These are phyloP conservation scores for Coniochaeta sp. DNA, from an alignment of 2,329 filamentous ascomycete species.

Conservation along the genomic window DNA sequence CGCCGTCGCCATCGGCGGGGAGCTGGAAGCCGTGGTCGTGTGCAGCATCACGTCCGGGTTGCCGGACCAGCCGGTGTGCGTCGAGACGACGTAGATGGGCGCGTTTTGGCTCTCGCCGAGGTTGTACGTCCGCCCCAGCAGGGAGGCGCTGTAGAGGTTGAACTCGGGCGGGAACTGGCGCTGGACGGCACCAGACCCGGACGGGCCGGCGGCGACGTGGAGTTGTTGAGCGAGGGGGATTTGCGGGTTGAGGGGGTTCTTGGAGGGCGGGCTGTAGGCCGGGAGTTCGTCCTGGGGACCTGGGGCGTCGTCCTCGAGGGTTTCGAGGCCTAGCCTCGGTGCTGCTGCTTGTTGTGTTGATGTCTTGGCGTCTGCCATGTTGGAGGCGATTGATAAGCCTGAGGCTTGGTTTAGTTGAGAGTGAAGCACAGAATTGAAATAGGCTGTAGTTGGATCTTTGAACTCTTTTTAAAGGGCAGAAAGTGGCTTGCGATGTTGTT, in stretches of 20 bases:
- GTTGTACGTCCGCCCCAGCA: slow-evolving; percentile 10
- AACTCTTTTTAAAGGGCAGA: too few relatives aligned
- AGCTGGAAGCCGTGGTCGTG: slow-evolving; percentile 20
- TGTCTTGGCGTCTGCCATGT: background rate
- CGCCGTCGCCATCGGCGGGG: slow-evolving; percentile 22
- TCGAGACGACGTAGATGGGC: slow-evolving; percentile 24
- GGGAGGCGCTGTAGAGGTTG: slow-evolving; percentile 20
- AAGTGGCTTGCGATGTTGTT: too few relatives aligned
- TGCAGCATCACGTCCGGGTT: slow-evolving; percentile 25
- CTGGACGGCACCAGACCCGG: slow-evolving; percentile 3
- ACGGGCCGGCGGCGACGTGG: background rate
- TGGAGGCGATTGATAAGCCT: background rate
- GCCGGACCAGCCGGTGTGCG: slow-evolving; percentile 17
- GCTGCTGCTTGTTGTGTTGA: background rate
- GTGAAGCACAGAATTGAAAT: too few relatives aligned
- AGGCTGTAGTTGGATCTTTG: too few relatives aligned
- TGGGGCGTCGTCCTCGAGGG: background rate
- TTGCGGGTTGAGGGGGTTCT: background rate
- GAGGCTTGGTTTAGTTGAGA: too few relatives aligned
- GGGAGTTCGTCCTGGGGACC: background rate
- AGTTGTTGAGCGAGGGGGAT: background rate
- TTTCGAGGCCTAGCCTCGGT: background rate
- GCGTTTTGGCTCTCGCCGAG: slow-evolving; percentile 23
- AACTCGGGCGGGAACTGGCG: slow-evolving; percentile 25
- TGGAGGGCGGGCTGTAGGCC: background rate